Conservation (phyloP, 176 grass and related monocot species). For the Eragrostis nindensis region DNA sequence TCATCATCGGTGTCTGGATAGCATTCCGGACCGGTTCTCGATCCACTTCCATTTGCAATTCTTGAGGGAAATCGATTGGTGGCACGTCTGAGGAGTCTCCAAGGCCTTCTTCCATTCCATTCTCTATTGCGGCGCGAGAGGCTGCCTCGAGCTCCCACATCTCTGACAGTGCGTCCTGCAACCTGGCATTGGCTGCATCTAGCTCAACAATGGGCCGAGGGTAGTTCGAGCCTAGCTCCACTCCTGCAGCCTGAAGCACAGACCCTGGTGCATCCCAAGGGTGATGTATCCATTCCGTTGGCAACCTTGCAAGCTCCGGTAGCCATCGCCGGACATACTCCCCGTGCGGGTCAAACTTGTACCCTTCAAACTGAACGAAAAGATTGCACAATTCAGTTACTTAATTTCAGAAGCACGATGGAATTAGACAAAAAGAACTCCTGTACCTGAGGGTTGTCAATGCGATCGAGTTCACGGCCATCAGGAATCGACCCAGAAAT, state of each 20-base stretch:
- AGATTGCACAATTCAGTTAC: conserved; percentile 20
- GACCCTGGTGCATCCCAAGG: conserved; percentile 92
- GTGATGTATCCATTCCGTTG: conserved; percentile 99
- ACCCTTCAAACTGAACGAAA: conserved; percentile 77
- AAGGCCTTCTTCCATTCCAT: conserved; percentile 95
- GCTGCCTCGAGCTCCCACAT: conserved; percentile 96
- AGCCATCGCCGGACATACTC: conserved; percentile 97
- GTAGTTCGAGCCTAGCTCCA: conserved; percentile 98
- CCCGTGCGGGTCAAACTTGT: conserved; percentile 86
- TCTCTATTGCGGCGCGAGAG: conserved; percentile 78
- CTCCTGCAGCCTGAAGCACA: conserved; percentile 86
- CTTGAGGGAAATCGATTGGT: conserved; percentile 63
- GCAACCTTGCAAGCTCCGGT: conserved; percentile 86
- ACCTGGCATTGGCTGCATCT: conserved; percentile 70
- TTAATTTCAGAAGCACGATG: conserved; percentile 42
- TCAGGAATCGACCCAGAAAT: conserved; percentile 94
- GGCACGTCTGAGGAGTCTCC: conserved; percentile 88
- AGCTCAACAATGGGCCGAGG: conserved; percentile 81
- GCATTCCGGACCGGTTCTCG: conserved; percentile 32
- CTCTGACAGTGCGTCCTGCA: conserved; percentile 75
- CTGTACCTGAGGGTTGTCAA: conserved; percentile 96
- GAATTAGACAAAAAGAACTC: conserved; percentile 35
- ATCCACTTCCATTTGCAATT: conserved; percentile 84
- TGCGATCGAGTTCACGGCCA: conserved; percentile 84
- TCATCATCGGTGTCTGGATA: conserved; percentile 22